These are phyloP conservation scores for Rasamsonia emersonii DNA, from an alignment of 2,329 filamentous ascomycete genomes.

Conservation along the genomic window DNA sequence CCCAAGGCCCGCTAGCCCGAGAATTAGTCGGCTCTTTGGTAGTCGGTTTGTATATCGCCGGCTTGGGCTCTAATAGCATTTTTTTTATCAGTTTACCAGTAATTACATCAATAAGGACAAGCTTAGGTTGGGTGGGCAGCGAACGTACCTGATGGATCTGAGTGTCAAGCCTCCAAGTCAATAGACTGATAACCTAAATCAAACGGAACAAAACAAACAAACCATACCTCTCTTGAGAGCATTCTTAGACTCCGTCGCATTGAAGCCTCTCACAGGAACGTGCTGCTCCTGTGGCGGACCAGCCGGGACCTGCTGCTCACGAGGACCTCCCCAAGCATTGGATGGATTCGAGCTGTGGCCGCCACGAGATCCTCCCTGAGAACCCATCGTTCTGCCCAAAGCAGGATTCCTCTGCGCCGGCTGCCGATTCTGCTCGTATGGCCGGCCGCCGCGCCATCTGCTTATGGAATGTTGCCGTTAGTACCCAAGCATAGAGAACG, in stretches of 20 bases:
- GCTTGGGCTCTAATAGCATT: constrained; percentile 24
- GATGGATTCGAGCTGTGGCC: constrained; percentile 17
- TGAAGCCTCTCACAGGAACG: constrained; percentile 36
- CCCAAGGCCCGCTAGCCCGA: constrained; percentile 34
- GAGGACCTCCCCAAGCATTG: constrained; percentile 21
- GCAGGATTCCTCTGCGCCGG: constrained; percentile 28
- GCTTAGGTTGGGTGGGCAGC: too few species aligned
- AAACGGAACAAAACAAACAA: neutral
- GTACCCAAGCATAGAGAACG: too few species aligned
- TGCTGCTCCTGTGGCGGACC: constrained; percentile 28
- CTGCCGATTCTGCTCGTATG: constrained; percentile 27
- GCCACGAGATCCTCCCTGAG: constrained; percentile 23
- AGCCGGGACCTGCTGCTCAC: constrained; percentile 14
- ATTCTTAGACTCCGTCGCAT: constrained; percentile 33
- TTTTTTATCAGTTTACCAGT: too few species aligned
- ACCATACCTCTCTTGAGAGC: constrained; percentile 31
- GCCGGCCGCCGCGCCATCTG: constrained; percentile 34
- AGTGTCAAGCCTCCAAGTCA: constrained; percentile 3
- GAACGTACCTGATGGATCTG: neutral
- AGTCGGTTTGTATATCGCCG: constrained; percentile 30
- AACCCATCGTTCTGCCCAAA: constrained; percentile 21
- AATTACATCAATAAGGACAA: too few species aligned
- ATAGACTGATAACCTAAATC: neutral
- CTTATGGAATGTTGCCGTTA: constrained; percentile 1
- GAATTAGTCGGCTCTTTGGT: constrained; percentile 26